Evolutionary conservation across 495 filamentous ascomycete genomes (phyloP), one percentile per base, ranked within the genome.

Genomic region (Clavariopsis aquatica): DNA sequence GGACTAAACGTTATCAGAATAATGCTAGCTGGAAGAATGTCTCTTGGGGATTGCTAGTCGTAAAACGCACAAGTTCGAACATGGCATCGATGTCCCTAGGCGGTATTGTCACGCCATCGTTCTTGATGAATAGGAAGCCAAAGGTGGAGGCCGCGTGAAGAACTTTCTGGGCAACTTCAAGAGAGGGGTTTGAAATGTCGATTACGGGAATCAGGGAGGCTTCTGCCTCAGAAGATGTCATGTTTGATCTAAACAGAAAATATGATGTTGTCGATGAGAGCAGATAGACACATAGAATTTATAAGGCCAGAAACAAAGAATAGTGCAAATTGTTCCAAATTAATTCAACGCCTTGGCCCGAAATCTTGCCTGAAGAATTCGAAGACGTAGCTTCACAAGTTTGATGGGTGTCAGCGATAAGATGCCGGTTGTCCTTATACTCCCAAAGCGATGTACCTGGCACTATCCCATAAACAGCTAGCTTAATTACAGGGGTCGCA

Each of bases 101-200:
- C 0, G 85, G 79, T n/a, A 98, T 90, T 5, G 74, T 78, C 31
- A 84, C 84, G 17, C 82, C 83, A 60, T 83, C 79, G 69, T 85
- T 87, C 61, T 85, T 89, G 70, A 98, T 85, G 76, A 94, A 98
- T 29, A 97, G 82, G 72, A 98, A 98, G 51, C 93, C 93, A 74
- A 90, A 86, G 26, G 86, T 83, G 34, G 87, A 81, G 8, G 90
- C 90, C 0, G 93, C 94, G 60, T 90, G 82, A 28, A 97, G 85
- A 34, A 97, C 82, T 45, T 87, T 78, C 62, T 83, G 82, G 52
- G 90, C 89, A 58, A 86, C 83, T 66, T 83, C 77, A 20, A 79
- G 69, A 45, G 80, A 78, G 2, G 60, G 51, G 8, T 70, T 60
- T 8, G 82, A 86, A 71, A 98, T 85, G 72, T 96, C 87, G 68